Evolutionary conservation across 2,329 filamentous ascomycete species (phyloP).

Genomic region (Acrodontium crateriforme): DNA sequence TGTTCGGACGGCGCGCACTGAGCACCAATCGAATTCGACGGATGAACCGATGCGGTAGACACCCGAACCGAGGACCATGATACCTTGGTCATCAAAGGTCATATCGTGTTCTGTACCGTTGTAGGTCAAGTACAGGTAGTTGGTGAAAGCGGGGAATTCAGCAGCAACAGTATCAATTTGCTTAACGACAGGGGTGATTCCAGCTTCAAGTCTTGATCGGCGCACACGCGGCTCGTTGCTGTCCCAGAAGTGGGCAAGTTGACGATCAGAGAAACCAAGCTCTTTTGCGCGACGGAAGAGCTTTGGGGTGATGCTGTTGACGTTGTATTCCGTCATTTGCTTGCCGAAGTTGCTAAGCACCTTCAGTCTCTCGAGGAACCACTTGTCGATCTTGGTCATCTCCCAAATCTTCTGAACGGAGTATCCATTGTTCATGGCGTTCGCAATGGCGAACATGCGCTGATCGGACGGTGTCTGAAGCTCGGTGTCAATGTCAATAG

Average conservation of each 20-base stretch:
- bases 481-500: slow-evolving; percentile 89
- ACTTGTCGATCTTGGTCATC: slow-evolving; percentile 96
- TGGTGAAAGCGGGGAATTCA: slow-evolving; percentile 87
- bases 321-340: slow-evolving; percentile 53
- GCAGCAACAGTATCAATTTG: slow-evolving; percentile 98
- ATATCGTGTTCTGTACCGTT: slow-evolving; percentile 81
- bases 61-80: slow-evolving; percentile 93
- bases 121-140: slow-evolving; percentile 94
- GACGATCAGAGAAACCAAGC: slow-evolving; percentile 85
- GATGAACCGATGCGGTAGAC: slow-evolving; percentile 96
- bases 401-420: slow-evolving; percentile 96
- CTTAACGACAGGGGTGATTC: slow-evolving; percentile 82
- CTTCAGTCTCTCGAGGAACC: slow-evolving; percentile 91
- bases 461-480: slow-evolving; percentile 96
- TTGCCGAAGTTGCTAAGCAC: slow-evolving; percentile 80
- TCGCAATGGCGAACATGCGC: slow-evolving; percentile 91
- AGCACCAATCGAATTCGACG: slow-evolving; percentile 99
- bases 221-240: slow-evolving; percentile 89
- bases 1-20: slow-evolving; percentile 83
- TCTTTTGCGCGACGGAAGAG: slow-evolving; percentile 77
- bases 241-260: slow-evolving; percentile 85
- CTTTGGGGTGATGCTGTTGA: slow-evolving; percentile 48
- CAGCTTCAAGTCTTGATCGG: slow-evolving; percentile 67
- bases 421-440: slow-evolving; percentile 91
- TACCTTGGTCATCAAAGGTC: slow-evolving; percentile 70